phyloP scores from a whole-genome alignment of 257 asterid genomes.

The Salvia miltiorrhiza region DNA sequence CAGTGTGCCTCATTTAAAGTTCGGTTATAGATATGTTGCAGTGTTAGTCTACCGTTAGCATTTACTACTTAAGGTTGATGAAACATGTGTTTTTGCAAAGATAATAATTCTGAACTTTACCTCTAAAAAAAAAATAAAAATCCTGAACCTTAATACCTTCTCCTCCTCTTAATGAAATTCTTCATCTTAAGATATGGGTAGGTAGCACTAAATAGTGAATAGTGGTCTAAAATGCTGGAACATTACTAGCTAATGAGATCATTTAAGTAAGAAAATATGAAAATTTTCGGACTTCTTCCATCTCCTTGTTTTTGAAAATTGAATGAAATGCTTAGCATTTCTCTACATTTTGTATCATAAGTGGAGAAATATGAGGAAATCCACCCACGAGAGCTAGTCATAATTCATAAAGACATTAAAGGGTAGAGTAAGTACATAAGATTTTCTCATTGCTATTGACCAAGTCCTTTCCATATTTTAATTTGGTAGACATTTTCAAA shows the following conservation, averaged over 20 bases:
- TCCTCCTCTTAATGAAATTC: neutral
- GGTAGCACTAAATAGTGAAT: neutral
- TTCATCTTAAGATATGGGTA: neutral
- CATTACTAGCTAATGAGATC: no score
- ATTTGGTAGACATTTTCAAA: neutral
- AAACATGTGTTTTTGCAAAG: neutral
- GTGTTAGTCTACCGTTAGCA: neutral
- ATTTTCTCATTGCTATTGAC: neutral
- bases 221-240: neutral
- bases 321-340: constrained; percentile 5
- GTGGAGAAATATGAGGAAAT: neutral
- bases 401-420: neutral
- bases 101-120: neutral
- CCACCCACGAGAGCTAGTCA: neutral
- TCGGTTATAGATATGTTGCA: neutral
- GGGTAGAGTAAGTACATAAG: neutral
- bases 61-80: constrained; percentile 4
- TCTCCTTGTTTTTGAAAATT: neutral
- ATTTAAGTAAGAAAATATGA: neutral
- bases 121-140: no score
- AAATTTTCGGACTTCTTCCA: neutral
- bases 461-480: neutral
- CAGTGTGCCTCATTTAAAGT: neutral
- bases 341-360: neutral
- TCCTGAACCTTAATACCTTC: neutral